Evolutionary conservation across 2,329 filamentous ascomycete genomes (phyloP).

Genomic region (Cadophora sp.): DNA sequence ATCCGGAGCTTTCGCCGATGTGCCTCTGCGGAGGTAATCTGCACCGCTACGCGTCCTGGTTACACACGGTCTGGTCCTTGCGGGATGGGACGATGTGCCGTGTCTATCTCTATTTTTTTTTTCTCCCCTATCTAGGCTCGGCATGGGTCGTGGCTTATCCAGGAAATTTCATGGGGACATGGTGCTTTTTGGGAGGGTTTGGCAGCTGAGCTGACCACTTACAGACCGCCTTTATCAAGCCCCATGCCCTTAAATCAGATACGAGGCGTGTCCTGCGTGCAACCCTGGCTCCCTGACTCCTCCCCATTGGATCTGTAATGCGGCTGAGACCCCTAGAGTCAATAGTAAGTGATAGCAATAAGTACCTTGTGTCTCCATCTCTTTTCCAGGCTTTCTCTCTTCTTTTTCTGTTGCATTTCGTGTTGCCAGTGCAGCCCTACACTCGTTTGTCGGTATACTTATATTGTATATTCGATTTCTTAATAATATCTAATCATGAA

Average conservation of each 20-base stretch:
- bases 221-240: conserved; percentile 6
- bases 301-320: conserved; percentile 20
- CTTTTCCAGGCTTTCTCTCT: conserved; percentile 17
- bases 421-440: conserved; percentile 34
- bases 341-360: conserved; percentile 22
- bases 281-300: conserved; percentile 7
- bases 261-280: conserved; percentile 14
- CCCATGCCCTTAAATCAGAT: conserved; percentile 1
- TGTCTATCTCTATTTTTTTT: conserved; percentile 4
- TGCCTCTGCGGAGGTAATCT: not conserved
- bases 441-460: conserved; percentile 29
- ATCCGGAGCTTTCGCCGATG: conserved; percentile 5
- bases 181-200: not conserved
- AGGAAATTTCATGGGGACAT: conserved; percentile 12
- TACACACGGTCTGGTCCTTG: not conserved
- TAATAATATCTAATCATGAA: conserved; percentile 37
- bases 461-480: conserved; percentile 21
- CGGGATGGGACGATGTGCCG: conserved; percentile 4
- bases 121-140: conserved; percentile 8
- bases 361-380: conserved; percentile 19
- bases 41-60: conserved; percentile 8
- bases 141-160: conserved; percentile 9
- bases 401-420: conserved; percentile 6
- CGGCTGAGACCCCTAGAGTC: conserved; percentile 30
- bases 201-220: conserved; percentile 11